Evolutionary conservation across 2,329 filamentous ascomycete species (phyloP), one percentile per base, ranked within the genome.

Genomic region (Colletotrichum sp.): DNA sequence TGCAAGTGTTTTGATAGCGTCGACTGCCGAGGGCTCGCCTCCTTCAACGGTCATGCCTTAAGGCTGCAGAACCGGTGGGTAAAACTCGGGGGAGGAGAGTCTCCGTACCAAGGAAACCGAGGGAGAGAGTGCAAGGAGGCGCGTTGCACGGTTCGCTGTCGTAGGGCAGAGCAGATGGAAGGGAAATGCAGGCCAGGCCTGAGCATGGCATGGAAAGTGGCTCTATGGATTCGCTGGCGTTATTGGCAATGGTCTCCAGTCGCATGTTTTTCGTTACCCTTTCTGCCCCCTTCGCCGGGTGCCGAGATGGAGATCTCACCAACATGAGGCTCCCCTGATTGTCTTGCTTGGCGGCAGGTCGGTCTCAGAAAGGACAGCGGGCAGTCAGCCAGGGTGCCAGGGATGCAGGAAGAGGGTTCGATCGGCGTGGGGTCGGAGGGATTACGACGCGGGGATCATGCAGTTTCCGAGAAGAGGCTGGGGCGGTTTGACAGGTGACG

Each of bases 361-460:
- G 30, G 72, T 75, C 60, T 75, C 55, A 72, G 63, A n/a, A 39
- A 57, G 21, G 59, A 13, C n/a, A 13, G 44, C 39, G 49, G 44
- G 44, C 36, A 26, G 34, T 32, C 28, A 12, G 30, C 39, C 39
- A 67, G 68, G 68, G 72, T 62, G 57, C 24, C 13, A 34, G 18
- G 12, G 21, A 44, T 66, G 68, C 24, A 44, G 32, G 52, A 76
- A 63, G 12, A 52, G 60, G 64, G 73, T 69, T 36, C 69, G 69
- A 64, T 69, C 63, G 57, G 57, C 63, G 64, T 28, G 36, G n/a
- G 52, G 24, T 13, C 60, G 64, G 44, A 57, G 59, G 57, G n/a
- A 62, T 69, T 69, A 39, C 39, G 70, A 73, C 59, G 59, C 73
- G 64, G 73, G 73, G 73, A 69, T 69, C 70, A 76, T 52, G 59